Evolutionary conservation across 805 yeast species (phyloP).

Genomic region (Scheffersomyces amazonensis): DNA sequence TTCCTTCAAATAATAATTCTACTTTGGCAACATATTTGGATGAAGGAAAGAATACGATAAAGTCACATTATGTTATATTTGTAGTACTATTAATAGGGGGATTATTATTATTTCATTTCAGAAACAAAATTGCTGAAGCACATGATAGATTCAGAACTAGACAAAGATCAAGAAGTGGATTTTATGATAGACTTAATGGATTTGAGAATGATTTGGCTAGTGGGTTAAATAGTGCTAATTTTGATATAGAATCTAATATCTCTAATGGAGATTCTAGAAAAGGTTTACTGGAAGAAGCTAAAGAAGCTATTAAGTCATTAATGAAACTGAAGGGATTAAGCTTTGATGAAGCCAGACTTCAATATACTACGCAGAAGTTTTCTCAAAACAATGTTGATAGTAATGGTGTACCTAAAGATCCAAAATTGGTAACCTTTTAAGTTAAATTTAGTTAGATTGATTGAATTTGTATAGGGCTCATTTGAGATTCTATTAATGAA

Average conservation of each 20-base stretch:
- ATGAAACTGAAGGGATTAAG: conserved; percentile 51
- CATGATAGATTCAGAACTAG: conserved; percentile 28
- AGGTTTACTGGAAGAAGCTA: conserved; percentile 61
- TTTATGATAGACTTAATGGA: conserved; percentile 17
- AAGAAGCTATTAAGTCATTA: conserved; percentile 45
- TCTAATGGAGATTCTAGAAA: conserved; percentile 49
- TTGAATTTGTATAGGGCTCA: neutral
- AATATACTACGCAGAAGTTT: conserved; percentile 46
- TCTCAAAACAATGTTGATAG: conserved; percentile 52
- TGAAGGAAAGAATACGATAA: too few species aligned
- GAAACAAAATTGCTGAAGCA: conserved; percentile 24
- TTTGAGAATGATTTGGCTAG: conserved; percentile 44
- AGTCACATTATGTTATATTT: conserved; percentile 14
- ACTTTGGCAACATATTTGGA: too few species aligned
- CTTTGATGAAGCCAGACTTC: conserved; percentile 69
- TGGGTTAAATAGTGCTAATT: conserved; percentile 50
- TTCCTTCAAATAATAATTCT: too few species aligned
- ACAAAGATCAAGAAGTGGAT: conserved; percentile 16
- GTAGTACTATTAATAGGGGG: conserved; percentile 12
- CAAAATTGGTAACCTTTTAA: conserved; percentile 53
- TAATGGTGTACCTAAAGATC: conserved; percentile 68
- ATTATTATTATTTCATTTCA: conserved; percentile 26
- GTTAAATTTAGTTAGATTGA: too few species aligned
- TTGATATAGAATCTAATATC: conserved; percentile 47
- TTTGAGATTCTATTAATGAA: neutral